Evolutionary conservation across 768 basidiomycete genomes (phyloP).

Genomic region (Hypsizygus marmoreus): DNA sequence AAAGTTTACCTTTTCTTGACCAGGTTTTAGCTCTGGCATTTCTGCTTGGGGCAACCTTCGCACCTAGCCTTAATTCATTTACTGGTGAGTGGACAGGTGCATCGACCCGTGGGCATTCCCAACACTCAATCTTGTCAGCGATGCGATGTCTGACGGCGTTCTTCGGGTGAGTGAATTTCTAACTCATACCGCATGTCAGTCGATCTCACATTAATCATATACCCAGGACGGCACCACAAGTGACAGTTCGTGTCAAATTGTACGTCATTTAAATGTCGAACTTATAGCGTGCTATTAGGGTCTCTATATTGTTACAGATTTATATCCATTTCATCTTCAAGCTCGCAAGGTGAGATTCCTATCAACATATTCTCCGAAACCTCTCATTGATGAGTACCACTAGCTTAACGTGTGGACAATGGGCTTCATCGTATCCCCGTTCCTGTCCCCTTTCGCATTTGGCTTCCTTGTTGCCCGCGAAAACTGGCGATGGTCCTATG

Average conservation of each 20-base stretch:
- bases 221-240: slow-evolving; percentile 56
- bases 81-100: slow-evolving; percentile 19
- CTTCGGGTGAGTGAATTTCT: slow-evolving; percentile 23
- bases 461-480: slow-evolving; percentile 66
- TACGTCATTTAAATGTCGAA: not conserved
- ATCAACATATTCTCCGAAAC: not conserved
- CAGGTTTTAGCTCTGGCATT: slow-evolving; percentile 53
- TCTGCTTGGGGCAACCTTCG: slow-evolving; percentile 53
- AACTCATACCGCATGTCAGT: not conserved
- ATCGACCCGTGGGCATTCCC: not conserved
- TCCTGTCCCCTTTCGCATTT: slow-evolving; percentile 65
- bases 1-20: not conserved
- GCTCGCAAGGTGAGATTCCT: slow-evolving; percentile 44
- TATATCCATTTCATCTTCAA: slow-evolving; percentile 63
- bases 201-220: not conserved
- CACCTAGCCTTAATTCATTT: slow-evolving; percentile 51
- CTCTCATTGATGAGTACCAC: not conserved
- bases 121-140: slow-evolving; percentile 17
- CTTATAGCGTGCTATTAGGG: slow-evolving; percentile 26
- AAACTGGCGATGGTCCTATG: slow-evolving; percentile 68
- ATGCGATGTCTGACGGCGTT: slow-evolving; percentile 36
- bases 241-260: slow-evolving; percentile 30
- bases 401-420: slow-evolving; percentile 76
- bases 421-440: slow-evolving; percentile 69
- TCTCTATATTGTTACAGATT: slow-evolving; percentile 51